Evolutionary conservation across 805 yeast genomes (phyloP), one percentile per base, ranked within the genome.

Genomic region (Teunomyces barrocoloradensis): DNA sequence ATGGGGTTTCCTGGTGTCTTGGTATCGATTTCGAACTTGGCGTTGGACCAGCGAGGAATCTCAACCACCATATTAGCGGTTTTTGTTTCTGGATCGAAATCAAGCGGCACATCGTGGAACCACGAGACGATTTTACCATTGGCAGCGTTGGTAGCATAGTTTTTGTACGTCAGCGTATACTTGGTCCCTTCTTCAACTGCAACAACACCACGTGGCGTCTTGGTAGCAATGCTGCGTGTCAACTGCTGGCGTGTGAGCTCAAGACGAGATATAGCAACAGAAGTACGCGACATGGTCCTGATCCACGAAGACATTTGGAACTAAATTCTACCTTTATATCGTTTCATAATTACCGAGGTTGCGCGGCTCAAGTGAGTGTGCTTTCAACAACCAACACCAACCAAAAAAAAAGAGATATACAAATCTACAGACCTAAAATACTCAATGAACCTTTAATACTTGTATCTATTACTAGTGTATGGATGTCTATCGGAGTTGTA

Each of bases 21-120:
- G 51, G 78, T 82, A 48, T 79, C 75, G 53, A 88, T 84, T 66
- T 89, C 96, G 63, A 88, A 82, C 64, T 89, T 89, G 18, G 87
- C 96, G 63, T 88, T 87, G 39, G 85, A 69, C 90, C 92, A 87
- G 48, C 91, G 73, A 42, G 78, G 77, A 15, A 73, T 70, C 47
- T 73, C 78, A 15, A 71, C 73, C 29, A 73, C 65, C 74, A 73
- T 74, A 61, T 62, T 71, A 18, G 81, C 83, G 13, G 73, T 70
- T 7, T 51, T 58, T 11, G 58, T 58, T 1, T 58, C 56, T n/a
- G 54, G 50, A 51, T 82, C 68, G 6, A 83, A 61, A 9, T 68
- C 71, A 7, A 86, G 55, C 1, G 91, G 89, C 3, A 85, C 68
- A 59, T 87, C 95, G 59, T 87, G 95, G 68, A 87, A 84, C 59